These are phyloP conservation scores for Penicillium sp. DNA, from an alignment of 2,329 filamentous ascomycete species.

Conservation along the genomic window DNA sequence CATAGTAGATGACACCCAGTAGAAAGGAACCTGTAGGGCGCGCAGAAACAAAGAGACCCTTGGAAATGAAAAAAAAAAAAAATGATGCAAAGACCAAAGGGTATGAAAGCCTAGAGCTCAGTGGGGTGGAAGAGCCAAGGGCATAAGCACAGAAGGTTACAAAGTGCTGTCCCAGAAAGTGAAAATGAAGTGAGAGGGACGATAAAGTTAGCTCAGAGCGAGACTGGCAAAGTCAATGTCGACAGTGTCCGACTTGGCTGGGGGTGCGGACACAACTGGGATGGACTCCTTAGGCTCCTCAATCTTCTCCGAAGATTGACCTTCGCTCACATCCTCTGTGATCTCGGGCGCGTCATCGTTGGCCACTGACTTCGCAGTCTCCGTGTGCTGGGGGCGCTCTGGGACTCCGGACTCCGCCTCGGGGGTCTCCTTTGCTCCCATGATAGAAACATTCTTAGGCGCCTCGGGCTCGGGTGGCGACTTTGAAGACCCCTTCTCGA, in stretches of 20 bases:
- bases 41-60: background rate
- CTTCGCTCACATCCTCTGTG: slow-evolving; percentile 24
- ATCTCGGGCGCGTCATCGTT: slow-evolving; percentile 56
- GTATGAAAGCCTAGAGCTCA: background rate
- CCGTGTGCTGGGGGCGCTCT: background rate
- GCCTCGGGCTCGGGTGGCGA: slow-evolving; percentile 13
- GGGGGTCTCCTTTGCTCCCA: slow-evolving; percentile 7
- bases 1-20: background rate
- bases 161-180: slow-evolving; percentile 11
- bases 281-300: slow-evolving; percentile 9
- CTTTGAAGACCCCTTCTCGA: background rate
- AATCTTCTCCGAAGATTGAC: slow-evolving; percentile 6
- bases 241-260: slow-evolving; percentile 21
- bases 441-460: background rate
- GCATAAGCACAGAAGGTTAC: slow-evolving; percentile 20
- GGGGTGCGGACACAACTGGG: slow-evolving; percentile 9
- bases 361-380: slow-evolving; percentile 6
- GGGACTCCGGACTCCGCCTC: slow-evolving; percentile 3
- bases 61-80: background rate
- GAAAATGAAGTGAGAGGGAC: slow-evolving; percentile 4
- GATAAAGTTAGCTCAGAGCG: slow-evolving; percentile 23
- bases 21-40: background rate
- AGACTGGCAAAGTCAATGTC: slow-evolving; percentile 32
- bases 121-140: slow-evolving; percentile 9
- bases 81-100: background rate